These are phyloP conservation scores for Fomitopsis serialis DNA, from an alignment of 768 basidiomycete genomes.

Conservation along the genomic window DNA sequence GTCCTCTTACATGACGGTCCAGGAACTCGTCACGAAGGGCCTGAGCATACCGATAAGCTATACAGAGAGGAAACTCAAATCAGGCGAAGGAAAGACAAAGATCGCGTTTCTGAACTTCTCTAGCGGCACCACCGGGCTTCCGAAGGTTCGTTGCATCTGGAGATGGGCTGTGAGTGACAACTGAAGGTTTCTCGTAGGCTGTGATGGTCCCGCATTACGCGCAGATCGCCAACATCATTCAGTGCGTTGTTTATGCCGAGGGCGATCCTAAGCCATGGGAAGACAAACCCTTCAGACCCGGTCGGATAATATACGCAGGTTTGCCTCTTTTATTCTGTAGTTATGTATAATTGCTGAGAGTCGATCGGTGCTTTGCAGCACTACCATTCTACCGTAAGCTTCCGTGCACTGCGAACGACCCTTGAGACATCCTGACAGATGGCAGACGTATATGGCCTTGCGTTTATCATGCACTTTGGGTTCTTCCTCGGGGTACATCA, in stretches of 20 bases:
- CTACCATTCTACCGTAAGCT: constrained; percentile 13
- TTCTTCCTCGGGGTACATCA: constrained; percentile 11
- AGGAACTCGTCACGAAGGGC: constrained; percentile 39
- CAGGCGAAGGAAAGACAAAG: constrained; percentile 8
- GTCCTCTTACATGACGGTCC: not conserved
- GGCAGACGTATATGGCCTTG: constrained; percentile 5
- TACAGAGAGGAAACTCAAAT: constrained; percentile 1
- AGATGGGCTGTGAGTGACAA: constrained; percentile 8
- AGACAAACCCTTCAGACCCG: not conserved
- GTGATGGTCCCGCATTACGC: constrained; percentile 31
- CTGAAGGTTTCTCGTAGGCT: constrained; percentile 44
- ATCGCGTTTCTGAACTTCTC: constrained; percentile 17
- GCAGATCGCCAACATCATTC: constrained; percentile 24
- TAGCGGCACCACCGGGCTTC: constrained; percentile 13
- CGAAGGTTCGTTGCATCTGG: constrained; percentile 23
- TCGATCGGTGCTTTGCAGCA: constrained; percentile 1
- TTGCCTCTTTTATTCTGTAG: not conserved
- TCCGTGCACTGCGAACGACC: too few species aligned
- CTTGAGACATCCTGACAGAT: too few species aligned
- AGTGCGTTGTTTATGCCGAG: constrained; percentile 38
- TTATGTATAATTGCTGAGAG: too few species aligned
- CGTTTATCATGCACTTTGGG: constrained; percentile 14
- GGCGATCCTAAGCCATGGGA: constrained; percentile 17
- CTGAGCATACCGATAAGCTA: constrained; percentile 24
- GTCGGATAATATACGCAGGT: not conserved